Evolutionary conservation across 768 basidiomycete genomes (phyloP).

Genomic region (Rhizopogon sp.): DNA sequence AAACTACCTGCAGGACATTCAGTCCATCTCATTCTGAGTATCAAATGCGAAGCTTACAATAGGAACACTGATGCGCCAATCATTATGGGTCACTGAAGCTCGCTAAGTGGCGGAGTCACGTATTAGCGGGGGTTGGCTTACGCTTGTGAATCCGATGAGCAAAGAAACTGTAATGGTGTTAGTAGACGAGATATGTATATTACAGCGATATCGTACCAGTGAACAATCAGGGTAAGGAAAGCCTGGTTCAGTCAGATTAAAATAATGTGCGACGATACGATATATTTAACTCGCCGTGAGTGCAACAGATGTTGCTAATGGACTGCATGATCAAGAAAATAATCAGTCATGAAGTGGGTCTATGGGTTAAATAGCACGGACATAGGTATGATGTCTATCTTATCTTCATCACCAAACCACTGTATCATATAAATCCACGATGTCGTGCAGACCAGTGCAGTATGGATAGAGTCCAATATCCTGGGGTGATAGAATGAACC

Average conservation of each 20-base stretch:
- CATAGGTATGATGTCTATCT: conserved; percentile 42
- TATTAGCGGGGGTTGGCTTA: conserved; percentile 13
- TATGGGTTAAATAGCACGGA: conserved; percentile 10
- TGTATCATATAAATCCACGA: conserved; percentile 40
- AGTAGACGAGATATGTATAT: not conserved
- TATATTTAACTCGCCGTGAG: conserved; percentile 21
- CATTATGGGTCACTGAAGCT: conserved; percentile 18
- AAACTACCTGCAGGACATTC: conserved; percentile 14
- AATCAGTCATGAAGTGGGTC: not conserved
- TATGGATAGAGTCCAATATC: conserved; percentile 36
- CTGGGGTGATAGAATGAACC: conserved; percentile 6
- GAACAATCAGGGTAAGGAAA: conserved; percentile 43
- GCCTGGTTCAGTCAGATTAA: conserved; percentile 30
- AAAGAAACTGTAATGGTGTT: conserved; percentile 26
- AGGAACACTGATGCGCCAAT: conserved; percentile 26
- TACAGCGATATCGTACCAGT: conserved; percentile 31
- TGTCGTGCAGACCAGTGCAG: conserved; percentile 33
- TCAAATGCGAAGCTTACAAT: conserved; percentile 24
- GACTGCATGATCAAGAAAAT: not conserved
- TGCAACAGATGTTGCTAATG: conserved; percentile 18
- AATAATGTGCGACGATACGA: not conserved
- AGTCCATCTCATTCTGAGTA: not conserved
- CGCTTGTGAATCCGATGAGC: conserved; percentile 38
- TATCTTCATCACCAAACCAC: conserved; percentile 33
- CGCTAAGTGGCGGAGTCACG: not conserved